Evolutionary conservation across 2,329 filamentous ascomycete genomes (phyloP).

Genomic region (Pseudogymnoascus sp.): DNA sequence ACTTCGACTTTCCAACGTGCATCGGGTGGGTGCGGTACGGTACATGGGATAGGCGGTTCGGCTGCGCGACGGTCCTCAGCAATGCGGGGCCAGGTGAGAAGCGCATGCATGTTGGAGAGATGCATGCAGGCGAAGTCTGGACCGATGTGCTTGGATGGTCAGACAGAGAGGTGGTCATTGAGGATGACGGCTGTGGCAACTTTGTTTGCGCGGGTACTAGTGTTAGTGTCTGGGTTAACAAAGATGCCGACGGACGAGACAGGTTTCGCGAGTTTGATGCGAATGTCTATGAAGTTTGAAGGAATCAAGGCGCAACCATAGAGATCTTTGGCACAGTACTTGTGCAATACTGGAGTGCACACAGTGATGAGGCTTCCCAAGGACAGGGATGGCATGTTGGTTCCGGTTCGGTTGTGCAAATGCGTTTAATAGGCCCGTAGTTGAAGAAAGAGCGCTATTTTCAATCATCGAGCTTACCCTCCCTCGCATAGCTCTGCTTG

Average conservation of each 20-base stretch:
- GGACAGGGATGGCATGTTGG: slow-evolving; percentile 1
- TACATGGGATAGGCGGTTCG: slow-evolving; percentile 38
- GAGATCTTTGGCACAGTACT: not conserved
- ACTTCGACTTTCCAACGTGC: slow-evolving; percentile 51
- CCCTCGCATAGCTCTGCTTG: not conserved
- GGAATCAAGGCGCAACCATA: not conserved
- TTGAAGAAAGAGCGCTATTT: not conserved
- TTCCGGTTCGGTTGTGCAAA: not conserved
- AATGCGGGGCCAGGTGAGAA: slow-evolving; percentile 41
- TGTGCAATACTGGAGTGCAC: not conserved
- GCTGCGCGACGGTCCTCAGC: slow-evolving; percentile 49
- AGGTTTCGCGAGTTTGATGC: slow-evolving; percentile 31
- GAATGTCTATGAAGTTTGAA: slow-evolving; percentile 17
- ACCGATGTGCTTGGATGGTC: slow-evolving; percentile 52
- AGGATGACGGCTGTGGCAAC: slow-evolving; percentile 46
- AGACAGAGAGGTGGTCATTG: slow-evolving; percentile 47
- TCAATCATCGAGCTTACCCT: not conserved
- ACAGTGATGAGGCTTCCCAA: not conserved
- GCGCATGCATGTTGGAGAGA: slow-evolving; percentile 53
- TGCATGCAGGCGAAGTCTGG: slow-evolving; percentile 52
- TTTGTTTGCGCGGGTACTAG: slow-evolving; percentile 48
- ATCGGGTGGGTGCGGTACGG: slow-evolving; percentile 49
- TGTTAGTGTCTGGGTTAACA: slow-evolving; percentile 54
- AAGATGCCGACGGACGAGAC: slow-evolving; percentile 42
- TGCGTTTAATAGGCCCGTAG: not conserved